Conservation (phyloP, 257 asterid species). For the Plantago major region DNA sequence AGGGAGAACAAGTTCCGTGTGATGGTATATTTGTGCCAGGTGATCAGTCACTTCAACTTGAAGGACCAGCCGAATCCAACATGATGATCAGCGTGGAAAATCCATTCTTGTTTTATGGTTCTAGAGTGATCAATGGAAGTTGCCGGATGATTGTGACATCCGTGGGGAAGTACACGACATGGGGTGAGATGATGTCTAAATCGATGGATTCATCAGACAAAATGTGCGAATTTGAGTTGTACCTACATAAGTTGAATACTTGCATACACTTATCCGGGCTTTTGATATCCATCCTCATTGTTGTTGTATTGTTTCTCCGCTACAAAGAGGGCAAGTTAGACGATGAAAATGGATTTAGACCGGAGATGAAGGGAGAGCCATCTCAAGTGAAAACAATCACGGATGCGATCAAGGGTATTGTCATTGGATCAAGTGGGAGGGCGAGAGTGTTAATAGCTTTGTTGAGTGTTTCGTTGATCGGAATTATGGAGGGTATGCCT, state of each 20-base stretch:
- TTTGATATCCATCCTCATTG: constrained; percentile 23
- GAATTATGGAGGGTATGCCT: constrained; percentile 35
- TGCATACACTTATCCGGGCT: constrained; percentile 20
- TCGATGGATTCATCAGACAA: constrained; percentile 9
- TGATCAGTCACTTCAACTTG: constrained; percentile 13
- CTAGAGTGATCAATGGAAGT: constrained; percentile 29
- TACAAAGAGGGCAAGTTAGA: constrained; percentile 19
- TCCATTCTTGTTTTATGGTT: constrained; percentile 32
- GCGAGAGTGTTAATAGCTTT: constrained; percentile 23
- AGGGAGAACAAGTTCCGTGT: constrained; percentile 29
- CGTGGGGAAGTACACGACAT: constrained; percentile 18
- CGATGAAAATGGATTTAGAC: constrained; percentile 21
- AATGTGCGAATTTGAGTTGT: constrained; percentile 19
- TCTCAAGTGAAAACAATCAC: constrained; percentile 10
- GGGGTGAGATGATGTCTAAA: constrained; percentile 28
- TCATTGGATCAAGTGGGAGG: constrained; percentile 26
- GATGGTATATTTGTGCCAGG: constrained; percentile 32
- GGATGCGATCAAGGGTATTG: constrained; percentile 21
- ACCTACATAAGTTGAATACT: constrained; percentile 22
- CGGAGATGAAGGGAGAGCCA: constrained; percentile 30
- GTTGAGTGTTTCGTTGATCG: constrained; percentile 24
- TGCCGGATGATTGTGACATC: constrained; percentile 30
- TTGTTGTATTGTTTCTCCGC: constrained; percentile 25
- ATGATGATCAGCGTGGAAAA: constrained; percentile 1
- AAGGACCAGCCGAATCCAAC: background rate